A percentile compares a stretch with the other conserved stretches of the same genome.
Conservation (phyloP, 768 basidiomycete genomes). For the Suillus subalutaceus region DNA sequence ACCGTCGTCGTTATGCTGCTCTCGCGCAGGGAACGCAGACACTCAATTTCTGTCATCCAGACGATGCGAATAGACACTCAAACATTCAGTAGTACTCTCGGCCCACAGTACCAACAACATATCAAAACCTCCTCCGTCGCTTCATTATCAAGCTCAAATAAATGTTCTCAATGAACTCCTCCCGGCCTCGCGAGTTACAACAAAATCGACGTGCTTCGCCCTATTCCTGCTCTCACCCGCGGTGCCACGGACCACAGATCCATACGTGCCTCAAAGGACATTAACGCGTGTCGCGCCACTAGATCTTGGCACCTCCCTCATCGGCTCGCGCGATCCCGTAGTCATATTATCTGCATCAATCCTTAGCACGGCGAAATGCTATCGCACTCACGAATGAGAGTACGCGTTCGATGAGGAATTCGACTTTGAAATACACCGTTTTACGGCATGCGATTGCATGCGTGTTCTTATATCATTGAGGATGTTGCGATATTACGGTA, state of each 20-base stretch:
- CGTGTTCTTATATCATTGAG: neutral
- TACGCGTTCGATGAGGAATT: neutral
- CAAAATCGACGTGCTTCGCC: neutral
- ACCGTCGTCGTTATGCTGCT: neutral
- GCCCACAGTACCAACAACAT: neutral
- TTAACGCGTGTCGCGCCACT: neutral
- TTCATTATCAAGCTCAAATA: neutral
- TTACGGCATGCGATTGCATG: neutral
- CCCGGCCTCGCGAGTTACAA: neutral
- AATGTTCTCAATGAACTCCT: neutral
- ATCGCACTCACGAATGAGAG: neutral
- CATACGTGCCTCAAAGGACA: neutral
- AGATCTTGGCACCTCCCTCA: neutral
- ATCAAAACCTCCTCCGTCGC: neutral
- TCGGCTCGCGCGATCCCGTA: neutral
- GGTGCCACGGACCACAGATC: neutral
- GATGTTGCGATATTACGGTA: neutral
- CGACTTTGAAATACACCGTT: neutral
- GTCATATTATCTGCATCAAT: neutral
- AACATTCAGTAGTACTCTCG: neutral
- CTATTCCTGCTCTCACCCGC: neutral
- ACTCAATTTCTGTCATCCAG: neutral
- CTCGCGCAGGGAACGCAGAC: neutral
- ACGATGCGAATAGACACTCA: neutral
- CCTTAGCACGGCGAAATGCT: neutral